Conservation (phyloP, 768 basidiomycete species). For the Suillus plorans region DNA sequence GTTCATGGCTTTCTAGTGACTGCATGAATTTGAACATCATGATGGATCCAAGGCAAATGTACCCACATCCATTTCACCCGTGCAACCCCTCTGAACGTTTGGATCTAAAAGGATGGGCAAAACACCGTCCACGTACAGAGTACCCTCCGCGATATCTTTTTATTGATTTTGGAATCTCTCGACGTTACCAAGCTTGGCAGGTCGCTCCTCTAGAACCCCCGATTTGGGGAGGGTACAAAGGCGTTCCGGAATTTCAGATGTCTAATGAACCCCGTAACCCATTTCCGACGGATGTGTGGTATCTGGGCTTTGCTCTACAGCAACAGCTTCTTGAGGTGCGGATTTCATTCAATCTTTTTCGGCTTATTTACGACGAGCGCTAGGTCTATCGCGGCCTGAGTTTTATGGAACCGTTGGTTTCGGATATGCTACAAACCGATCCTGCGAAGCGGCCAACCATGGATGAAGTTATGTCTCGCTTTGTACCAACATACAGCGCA, state of each 20-base stretch:
- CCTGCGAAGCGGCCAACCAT: conserved; percentile 16
- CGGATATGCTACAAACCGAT: conserved; percentile 13
- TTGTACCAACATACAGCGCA: not conserved
- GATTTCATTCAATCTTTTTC: not conserved
- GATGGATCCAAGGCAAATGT: conserved; percentile 20
- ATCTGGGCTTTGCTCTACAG: not conserved
- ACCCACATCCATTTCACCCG: conserved; percentile 17
- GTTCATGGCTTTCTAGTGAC: conserved; percentile 30
- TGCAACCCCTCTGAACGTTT: not conserved
- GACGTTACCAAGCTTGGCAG: conserved; percentile 14
- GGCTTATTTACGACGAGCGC: not conserved
- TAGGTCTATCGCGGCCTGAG: conserved; percentile 21
- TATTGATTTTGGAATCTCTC: conserved; percentile 31
- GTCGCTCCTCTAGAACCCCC: conserved; percentile 14
- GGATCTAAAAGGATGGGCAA: conserved; percentile 7
- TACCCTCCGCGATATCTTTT: conserved; percentile 26
- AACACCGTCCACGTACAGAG: conserved; percentile 23
- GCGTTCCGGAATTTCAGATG: conserved; percentile 23
- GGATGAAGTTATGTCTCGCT: conserved; percentile 15
- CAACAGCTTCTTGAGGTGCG: not conserved
- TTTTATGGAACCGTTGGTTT: conserved; percentile 30
- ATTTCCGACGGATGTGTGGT: conserved; percentile 22
- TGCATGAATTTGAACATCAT: conserved; percentile 22
- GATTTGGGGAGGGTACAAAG: conserved; percentile 22
- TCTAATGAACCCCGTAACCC: conserved; percentile 17